Conservation (phyloP, 768 basidiomycete genomes). For the Mycena pura region DNA sequence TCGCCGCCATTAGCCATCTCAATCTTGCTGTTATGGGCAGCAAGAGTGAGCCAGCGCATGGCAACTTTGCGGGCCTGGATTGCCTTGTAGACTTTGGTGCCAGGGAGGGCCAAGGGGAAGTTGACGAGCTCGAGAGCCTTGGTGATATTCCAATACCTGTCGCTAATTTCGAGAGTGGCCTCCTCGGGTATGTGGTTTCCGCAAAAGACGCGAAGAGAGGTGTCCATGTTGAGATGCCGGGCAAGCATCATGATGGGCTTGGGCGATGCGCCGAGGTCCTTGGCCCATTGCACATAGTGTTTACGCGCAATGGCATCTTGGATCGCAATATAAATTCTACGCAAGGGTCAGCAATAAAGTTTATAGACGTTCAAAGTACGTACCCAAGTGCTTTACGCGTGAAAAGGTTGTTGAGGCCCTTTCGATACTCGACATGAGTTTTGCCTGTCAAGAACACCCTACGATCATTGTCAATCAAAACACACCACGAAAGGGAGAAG, state of each 20-base stretch:
- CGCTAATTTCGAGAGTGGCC: constrained; percentile 80
- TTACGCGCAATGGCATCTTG: constrained; percentile 85
- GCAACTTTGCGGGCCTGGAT: constrained; percentile 90
- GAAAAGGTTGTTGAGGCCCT: constrained; percentile 88
- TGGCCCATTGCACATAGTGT: constrained; percentile 75
- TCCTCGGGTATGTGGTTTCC: constrained; percentile 87
- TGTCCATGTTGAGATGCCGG: constrained; percentile 96
- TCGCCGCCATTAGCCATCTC: constrained; percentile 82
- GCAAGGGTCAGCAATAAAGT: constrained; percentile 8
- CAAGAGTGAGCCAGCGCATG: constrained; percentile 78
- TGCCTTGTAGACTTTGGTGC: constrained; percentile 95
- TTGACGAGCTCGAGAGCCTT: constrained; percentile 97
- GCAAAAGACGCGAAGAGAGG: constrained; percentile 94
- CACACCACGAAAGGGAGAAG: not conserved
- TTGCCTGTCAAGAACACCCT: constrained; percentile 99
- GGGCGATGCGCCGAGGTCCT: constrained; percentile 49
- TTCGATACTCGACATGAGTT: constrained; percentile 91
- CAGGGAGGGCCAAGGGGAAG: constrained; percentile 94
- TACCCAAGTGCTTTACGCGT: constrained; percentile 93
- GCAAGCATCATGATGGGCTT: constrained; percentile 87
- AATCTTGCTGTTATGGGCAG: constrained; percentile 80
- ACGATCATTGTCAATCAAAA: constrained; percentile 5
- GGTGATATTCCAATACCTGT: constrained; percentile 97
- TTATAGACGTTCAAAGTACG: constrained; percentile 28
- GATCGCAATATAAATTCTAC: constrained; percentile 80